phyloP scores from a whole-genome alignment of 2,329 filamentous ascomycete genomes.

The Dothistroma septosporum region DNA sequence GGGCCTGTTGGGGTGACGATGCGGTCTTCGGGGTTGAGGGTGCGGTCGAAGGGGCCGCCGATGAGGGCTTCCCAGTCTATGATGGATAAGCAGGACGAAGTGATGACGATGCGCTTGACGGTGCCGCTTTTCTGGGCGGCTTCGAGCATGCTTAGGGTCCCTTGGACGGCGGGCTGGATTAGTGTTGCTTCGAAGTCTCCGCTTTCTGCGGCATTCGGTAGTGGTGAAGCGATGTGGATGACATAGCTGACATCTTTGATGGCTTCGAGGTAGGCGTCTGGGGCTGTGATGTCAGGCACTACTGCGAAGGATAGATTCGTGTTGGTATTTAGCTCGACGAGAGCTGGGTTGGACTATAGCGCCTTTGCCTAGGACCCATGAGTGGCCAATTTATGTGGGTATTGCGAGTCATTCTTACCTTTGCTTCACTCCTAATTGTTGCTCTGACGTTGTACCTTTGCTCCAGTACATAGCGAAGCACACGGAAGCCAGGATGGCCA shows the following conservation, averaged over 20 bases:
- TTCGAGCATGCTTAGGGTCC: constrained; percentile 38
- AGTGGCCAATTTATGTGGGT: neutral
- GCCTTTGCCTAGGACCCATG: constrained; percentile 4
- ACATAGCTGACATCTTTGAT: constrained; percentile 6
- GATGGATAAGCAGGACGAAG: constrained; percentile 28
- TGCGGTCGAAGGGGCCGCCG: constrained; percentile 6
- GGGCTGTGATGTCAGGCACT: constrained; percentile 26
- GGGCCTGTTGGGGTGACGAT: constrained; percentile 17
- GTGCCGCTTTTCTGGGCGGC: constrained; percentile 34
- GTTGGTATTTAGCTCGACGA: neutral
- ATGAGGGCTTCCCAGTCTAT: constrained; percentile 12
- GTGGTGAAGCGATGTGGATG: constrained; percentile 10
- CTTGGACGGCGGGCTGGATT: constrained; percentile 32
- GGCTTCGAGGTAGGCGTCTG: constrained; percentile 12
- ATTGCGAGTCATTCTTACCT: constrained; percentile 14
- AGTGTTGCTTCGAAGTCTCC: constrained; percentile 5
- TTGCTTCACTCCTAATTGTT: constrained; percentile 35
- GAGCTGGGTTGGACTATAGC: neutral
- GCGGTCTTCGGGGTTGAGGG: constrained; percentile 14
- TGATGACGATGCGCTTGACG: constrained; percentile 44
- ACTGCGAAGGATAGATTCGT: neutral
- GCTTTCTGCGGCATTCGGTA: neutral
- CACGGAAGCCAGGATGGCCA: constrained; percentile 38
- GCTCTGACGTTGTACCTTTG: constrained; percentile 38
- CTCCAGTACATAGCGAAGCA: constrained; percentile 33